phyloP scores from a whole-genome alignment of 192 early-diverging fungal genomes.

The Entomortierella lignicola region DNA sequence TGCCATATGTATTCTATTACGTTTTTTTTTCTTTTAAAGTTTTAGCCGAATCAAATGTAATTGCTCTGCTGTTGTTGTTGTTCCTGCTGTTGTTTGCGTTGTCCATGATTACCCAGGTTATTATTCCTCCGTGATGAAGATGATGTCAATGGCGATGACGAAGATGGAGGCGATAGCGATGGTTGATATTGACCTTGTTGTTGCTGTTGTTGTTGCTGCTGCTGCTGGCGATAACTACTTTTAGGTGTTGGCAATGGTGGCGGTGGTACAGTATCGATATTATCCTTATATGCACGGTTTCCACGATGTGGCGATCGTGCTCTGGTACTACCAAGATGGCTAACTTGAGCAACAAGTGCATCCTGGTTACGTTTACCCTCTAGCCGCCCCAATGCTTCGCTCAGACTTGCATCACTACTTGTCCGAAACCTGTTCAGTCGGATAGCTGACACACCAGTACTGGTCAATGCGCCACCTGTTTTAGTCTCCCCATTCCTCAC shows the following conservation, averaged over 20 bases:
- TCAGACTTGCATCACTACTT: conserved; percentile 45
- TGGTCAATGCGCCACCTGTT: background rate
- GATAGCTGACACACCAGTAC: conserved; percentile 2
- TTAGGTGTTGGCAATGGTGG: conserved; percentile 28
- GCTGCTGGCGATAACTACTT: conserved; percentile 27
- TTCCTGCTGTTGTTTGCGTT: conserved; percentile 26
- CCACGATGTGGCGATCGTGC: conserved; percentile 35
- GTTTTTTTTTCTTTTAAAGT: background rate
- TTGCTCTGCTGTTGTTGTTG: background rate
- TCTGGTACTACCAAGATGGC: conserved; percentile 39
- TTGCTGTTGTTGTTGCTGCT: conserved; percentile 1
- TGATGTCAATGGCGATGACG: background rate
- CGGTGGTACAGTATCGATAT: conserved; percentile 11
- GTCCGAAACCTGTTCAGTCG: conserved; percentile 36
- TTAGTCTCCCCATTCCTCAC: background rate
- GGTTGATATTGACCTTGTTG: background rate
- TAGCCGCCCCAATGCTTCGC: conserved; percentile 39
- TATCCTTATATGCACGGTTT: conserved; percentile 14
- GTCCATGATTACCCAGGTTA: conserved; percentile 27
- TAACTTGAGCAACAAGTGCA: conserved; percentile 32
- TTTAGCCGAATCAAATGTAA: background rate
- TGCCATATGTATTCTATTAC: background rate
- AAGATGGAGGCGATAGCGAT: background rate
- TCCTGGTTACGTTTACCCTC: conserved; percentile 45
- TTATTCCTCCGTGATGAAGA: background rate